phyloP scores from a whole-genome alignment of 257 asterid genomes.

The Solanum piurae region DNA sequence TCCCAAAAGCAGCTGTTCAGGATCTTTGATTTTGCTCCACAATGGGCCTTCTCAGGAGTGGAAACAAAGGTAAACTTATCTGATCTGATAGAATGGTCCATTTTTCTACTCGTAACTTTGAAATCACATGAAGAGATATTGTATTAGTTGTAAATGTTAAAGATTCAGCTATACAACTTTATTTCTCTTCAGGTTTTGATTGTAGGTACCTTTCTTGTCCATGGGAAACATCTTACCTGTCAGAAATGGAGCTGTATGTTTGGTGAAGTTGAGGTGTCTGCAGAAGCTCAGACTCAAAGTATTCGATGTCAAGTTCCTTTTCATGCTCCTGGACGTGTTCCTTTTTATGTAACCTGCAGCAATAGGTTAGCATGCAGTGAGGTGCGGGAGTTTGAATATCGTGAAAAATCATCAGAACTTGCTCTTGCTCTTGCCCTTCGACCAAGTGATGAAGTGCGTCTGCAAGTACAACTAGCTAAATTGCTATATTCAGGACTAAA shows the following conservation, averaged over 20 bases:
- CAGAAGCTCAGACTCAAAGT: slow-evolving; percentile 8
- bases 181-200: slow-evolving; percentile 8
- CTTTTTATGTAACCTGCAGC: slow-evolving; percentile 18
- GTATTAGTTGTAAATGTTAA: not conserved
- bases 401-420: not conserved
- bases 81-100: not conserved
- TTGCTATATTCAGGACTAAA: slow-evolving; percentile 9
- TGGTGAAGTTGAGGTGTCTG: slow-evolving; percentile 21
- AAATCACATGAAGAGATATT: not conserved
- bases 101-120: not conserved
- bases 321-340: slow-evolving; percentile 18
- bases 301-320: slow-evolving; percentile 16
- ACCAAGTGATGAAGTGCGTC: slow-evolving; percentile 9
- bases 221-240: not conserved
- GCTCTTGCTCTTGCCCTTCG: not conserved
- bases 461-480: slow-evolving; percentile 5
- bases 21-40: slow-evolving; percentile 16
- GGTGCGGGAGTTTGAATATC: slow-evolving; percentile 18
- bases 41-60: slow-evolving; percentile 15
- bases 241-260: slow-evolving; percentile 22
- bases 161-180: not conserved
- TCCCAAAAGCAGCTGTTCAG: slow-evolving; percentile 14
- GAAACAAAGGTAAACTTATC: slow-evolving; percentile 12
- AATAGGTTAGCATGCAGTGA: slow-evolving; percentile 23
- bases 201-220: slow-evolving; percentile 12